phyloP scores from a whole-genome alignment of 345 rosid genomes.

The Eucalyptus cloeziana region DNA sequence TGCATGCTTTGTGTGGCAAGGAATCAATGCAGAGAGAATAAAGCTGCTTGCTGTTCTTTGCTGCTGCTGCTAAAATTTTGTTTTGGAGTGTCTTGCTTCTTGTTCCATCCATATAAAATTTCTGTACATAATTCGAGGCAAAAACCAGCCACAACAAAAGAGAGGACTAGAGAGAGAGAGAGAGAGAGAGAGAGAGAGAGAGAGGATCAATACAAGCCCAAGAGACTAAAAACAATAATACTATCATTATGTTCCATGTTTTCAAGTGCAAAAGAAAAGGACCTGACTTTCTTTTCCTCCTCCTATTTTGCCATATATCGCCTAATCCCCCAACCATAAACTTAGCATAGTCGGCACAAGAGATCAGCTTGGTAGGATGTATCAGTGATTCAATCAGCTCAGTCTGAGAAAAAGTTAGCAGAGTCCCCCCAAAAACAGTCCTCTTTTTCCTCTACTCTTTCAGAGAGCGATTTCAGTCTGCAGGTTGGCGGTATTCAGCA shows the following conservation, averaged over 20 bases:
- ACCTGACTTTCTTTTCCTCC: neutral
- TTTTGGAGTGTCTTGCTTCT: neutral
- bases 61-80: neutral
- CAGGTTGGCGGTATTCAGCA: conserved; percentile 28
- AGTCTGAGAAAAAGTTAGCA: neutral
- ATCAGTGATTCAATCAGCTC: neutral
- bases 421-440: neutral
- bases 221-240: neutral
- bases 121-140: neutral
- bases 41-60: neutral
- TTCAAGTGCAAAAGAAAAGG: neutral
- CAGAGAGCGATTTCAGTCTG: conserved; percentile 44
- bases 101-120: neutral
- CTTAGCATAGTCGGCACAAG: neutral
- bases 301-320: neutral
- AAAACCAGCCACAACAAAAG: neutral
- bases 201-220: neutral
- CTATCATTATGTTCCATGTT: neutral
- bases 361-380: neutral
- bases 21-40: neutral
- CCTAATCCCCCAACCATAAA: neutral
- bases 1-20: neutral
- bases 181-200: neutral
- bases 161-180: neutral
- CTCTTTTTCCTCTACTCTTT: neutral